Conservation (phyloP, 768 basidiomycete species). For the Boletus insuetus region DNA sequence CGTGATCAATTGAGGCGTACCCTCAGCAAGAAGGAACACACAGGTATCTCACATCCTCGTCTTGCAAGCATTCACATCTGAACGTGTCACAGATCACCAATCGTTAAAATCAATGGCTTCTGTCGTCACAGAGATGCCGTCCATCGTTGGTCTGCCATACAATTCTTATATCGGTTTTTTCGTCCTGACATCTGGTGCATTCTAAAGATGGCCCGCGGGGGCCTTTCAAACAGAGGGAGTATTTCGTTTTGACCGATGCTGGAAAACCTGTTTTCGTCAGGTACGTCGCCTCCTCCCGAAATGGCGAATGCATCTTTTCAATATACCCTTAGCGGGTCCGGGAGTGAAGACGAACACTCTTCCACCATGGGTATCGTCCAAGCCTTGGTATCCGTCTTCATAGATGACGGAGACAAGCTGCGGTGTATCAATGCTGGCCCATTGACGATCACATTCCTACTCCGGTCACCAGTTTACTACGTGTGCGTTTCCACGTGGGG, state of each 20-base stretch:
- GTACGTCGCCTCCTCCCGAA: slow-evolving; percentile 38
- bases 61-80: slow-evolving; percentile 9
- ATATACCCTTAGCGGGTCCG: slow-evolving; percentile 41
- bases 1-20: slow-evolving; percentile 73
- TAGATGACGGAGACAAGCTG: slow-evolving; percentile 86
- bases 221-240: slow-evolving; percentile 61
- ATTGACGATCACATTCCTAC: slow-evolving; percentile 82
- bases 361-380: slow-evolving; percentile 91
- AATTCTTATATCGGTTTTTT: neutral
- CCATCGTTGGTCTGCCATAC: slow-evolving; percentile 17
- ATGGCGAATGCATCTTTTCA: neutral
- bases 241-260: slow-evolving; percentile 91
- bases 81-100: slow-evolving; percentile 10
- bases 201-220: slow-evolving; percentile 14
- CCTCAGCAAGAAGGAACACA: slow-evolving; percentile 48
- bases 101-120: slow-evolving; percentile 14
- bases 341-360: slow-evolving; percentile 60
- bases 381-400: slow-evolving; percentile 92
- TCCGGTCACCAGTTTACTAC: slow-evolving; percentile 88
- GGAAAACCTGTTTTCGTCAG: slow-evolving; percentile 97
- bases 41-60: slow-evolving; percentile 37
- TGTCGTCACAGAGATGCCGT: slow-evolving; percentile 37
- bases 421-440: slow-evolving; percentile 81
- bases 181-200: neutral
- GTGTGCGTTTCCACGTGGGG: slow-evolving; percentile 91